A percentile compares a stretch with the other conserved stretches of the same genome.
phyloP scores from a whole-genome alignment of 495 filamentous ascomycete genomes.

The Penicillium roqueforti region DNA sequence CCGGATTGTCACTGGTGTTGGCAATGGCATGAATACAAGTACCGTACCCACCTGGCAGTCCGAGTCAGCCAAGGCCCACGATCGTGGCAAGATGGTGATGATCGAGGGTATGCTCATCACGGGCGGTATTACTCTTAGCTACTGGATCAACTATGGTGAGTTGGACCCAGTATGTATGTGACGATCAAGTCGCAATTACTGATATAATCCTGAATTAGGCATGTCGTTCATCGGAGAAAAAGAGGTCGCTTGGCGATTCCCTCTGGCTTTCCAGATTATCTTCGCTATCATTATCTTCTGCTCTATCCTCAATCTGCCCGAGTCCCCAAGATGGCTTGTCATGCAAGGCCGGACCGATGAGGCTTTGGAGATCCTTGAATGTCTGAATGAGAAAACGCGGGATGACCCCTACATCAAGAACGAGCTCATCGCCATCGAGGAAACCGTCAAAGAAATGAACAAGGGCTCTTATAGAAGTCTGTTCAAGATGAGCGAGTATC shows the following conservation, averaged over 20 bases:
- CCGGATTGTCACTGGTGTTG: slow-evolving; percentile 63
- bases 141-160: slow-evolving; percentile 67
- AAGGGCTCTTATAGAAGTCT: slow-evolving; percentile 56
- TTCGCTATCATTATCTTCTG: slow-evolving; percentile 57
- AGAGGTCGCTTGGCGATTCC: slow-evolving; percentile 65
- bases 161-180: no score
- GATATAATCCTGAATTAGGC: slow-evolving; percentile 9
- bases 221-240: slow-evolving; percentile 56
- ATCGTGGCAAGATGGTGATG: slow-evolving; percentile 72
- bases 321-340: slow-evolving; percentile 71
- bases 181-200: background rate
- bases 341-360: slow-evolving; percentile 60
- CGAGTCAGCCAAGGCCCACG: slow-evolving; percentile 65
- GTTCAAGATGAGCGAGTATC: slow-evolving; percentile 43
- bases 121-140: slow-evolving; percentile 60
- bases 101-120: slow-evolving; percentile 67
- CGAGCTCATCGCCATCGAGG: slow-evolving; percentile 53
- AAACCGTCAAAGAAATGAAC: slow-evolving; percentile 61
- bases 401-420: slow-evolving; percentile 53
- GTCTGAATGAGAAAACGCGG: slow-evolving; percentile 35
- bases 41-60: slow-evolving; percentile 53
- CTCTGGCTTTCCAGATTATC: slow-evolving; percentile 65
- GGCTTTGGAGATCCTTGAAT: slow-evolving; percentile 57
- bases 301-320: slow-evolving; percentile 58
- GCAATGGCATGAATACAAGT: slow-evolving; percentile 57